Evolutionary conservation across 78 protist genomes (phyloP).

Genomic region (Guillardia theta): DNA sequence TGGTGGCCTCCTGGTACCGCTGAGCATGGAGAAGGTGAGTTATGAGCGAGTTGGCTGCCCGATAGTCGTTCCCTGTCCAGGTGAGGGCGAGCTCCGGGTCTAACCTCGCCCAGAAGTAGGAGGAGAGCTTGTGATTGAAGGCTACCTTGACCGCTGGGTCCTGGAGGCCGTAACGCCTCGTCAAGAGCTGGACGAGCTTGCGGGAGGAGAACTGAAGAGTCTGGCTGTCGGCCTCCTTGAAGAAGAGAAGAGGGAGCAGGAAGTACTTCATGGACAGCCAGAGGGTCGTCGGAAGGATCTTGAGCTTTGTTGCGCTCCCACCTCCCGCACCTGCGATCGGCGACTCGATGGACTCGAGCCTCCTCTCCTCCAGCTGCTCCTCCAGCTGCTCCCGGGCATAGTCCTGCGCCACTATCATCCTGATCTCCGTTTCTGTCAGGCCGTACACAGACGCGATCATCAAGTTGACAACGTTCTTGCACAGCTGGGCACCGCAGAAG

Average conservation of each 20-base stretch:
- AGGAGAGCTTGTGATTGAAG: not conserved
- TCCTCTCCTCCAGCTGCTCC: too few relatives aligned
- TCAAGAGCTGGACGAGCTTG: too few relatives aligned
- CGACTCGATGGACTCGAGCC: too few relatives aligned
- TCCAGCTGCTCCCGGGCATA: not conserved
- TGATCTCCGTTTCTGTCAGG: not conserved
- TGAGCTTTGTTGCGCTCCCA: too few relatives aligned
- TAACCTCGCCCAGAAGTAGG: not conserved
- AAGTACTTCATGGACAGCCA: too few relatives aligned
- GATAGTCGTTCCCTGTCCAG: not conserved
- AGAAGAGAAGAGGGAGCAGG: too few relatives aligned
- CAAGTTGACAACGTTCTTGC: not conserved
- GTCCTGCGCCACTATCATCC: not conserved
- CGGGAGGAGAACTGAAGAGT: too few relatives aligned
- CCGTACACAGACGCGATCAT: not conserved
- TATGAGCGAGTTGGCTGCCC: not conserved
- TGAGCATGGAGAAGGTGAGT: not conserved
- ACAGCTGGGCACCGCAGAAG: not conserved
- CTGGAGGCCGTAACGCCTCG: too few relatives aligned
- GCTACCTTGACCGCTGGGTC: too few relatives aligned
- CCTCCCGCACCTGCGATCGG: too few relatives aligned
- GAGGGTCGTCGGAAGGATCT: too few relatives aligned
- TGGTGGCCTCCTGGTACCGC: not conserved
- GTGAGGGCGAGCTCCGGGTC: constrained; percentile 30
- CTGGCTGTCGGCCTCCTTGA: too few relatives aligned